phyloP scores from a whole-genome alignment of 2,329 filamentous ascomycete genomes.

The Grosmannia clavigera region DNA sequence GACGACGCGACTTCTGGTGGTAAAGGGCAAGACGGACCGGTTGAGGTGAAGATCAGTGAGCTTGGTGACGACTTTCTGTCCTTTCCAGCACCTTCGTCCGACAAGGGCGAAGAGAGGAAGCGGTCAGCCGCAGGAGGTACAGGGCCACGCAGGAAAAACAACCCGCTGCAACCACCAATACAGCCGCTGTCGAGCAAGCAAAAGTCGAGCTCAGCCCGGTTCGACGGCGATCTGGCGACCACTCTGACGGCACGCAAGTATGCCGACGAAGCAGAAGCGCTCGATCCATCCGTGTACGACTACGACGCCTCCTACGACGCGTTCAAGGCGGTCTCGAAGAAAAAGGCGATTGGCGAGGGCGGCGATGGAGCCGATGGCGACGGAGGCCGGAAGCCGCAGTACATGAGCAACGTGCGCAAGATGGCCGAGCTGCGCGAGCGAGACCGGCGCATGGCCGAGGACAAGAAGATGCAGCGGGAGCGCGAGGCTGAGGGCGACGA shows the following conservation, averaged over 20 bases:
- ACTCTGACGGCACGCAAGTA: slow-evolving; percentile 50
- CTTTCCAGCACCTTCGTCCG: slow-evolving; percentile 16
- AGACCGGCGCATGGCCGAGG: slow-evolving; percentile 65
- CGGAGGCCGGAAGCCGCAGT: slow-evolving; percentile 56
- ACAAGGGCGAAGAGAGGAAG: background rate
- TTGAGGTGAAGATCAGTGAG: slow-evolving; percentile 47
- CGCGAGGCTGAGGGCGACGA: slow-evolving; percentile 70
- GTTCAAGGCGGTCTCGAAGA: slow-evolving; percentile 46
- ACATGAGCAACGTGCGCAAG: slow-evolving; percentile 62
- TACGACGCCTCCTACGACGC: slow-evolving; percentile 77
- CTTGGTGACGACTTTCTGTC: slow-evolving; percentile 34
- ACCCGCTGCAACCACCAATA: slow-evolving; percentile 27
- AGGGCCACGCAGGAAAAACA: background rate
- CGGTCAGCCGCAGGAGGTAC: background rate
- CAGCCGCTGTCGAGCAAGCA: slow-evolving; percentile 3
- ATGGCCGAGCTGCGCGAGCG: slow-evolving; percentile 67
- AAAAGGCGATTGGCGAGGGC: slow-evolving; percentile 32
- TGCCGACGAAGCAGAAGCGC: slow-evolving; percentile 49
- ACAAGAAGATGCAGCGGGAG: slow-evolving; percentile 68
- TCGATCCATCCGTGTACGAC: slow-evolving; percentile 70
- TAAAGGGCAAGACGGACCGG: slow-evolving; percentile 16
- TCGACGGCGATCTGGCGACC: slow-evolving; percentile 56
- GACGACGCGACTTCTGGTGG: slow-evolving; percentile 2
- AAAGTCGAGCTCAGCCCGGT: slow-evolving; percentile 28
- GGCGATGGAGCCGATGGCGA: slow-evolving; percentile 38